Evolutionary conservation across 2,329 filamentous ascomycete genomes (phyloP).

Genomic region (Cordyceps javanica): DNA sequence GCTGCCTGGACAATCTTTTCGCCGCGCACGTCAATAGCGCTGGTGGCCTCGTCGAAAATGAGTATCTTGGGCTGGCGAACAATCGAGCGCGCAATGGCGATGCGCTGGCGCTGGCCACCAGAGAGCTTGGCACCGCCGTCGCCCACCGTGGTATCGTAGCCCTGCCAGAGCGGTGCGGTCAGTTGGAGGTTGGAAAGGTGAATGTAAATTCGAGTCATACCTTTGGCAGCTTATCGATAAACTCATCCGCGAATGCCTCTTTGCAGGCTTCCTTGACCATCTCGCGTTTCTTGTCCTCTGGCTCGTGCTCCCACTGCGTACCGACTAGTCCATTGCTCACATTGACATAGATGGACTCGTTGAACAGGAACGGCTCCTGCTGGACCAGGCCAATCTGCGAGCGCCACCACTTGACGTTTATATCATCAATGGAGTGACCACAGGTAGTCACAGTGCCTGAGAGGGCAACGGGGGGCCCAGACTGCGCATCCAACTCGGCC

Average conservation of each 20-base stretch:
- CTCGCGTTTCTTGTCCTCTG: constrained; percentile 49
- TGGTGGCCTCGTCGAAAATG: constrained; percentile 73
- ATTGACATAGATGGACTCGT: constrained; percentile 57
- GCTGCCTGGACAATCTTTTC: constrained; percentile 59
- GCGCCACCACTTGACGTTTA: constrained; percentile 59
- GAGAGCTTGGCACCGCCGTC: constrained; percentile 73
- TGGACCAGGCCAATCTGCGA: constrained; percentile 60
- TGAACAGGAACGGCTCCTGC: constrained; percentile 64
- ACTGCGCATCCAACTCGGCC: constrained; percentile 24
- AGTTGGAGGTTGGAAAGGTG: not conserved
- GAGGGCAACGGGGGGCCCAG: constrained; percentile 39
- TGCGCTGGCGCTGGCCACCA: constrained; percentile 68
- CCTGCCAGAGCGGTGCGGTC: constrained; percentile 30
- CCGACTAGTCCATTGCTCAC: constrained; percentile 54
- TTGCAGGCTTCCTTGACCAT: constrained; percentile 59
- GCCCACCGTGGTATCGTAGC: constrained; percentile 69
- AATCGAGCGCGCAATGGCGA: constrained; percentile 64
- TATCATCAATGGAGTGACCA: constrained; percentile 45
- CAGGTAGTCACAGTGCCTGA: constrained; percentile 44
- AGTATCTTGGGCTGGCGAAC: constrained; percentile 61
- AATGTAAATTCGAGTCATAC: constrained; percentile 27
- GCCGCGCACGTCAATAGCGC: constrained; percentile 51
- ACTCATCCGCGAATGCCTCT: constrained; percentile 64
- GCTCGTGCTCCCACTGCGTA: constrained; percentile 44
- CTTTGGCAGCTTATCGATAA: constrained; percentile 56